A percentile compares a stretch with the other conserved stretches of the same genome.
Conservation (phyloP, 1,284 basidiomycete species). For the Trichosporon coremiiforme region DNA sequence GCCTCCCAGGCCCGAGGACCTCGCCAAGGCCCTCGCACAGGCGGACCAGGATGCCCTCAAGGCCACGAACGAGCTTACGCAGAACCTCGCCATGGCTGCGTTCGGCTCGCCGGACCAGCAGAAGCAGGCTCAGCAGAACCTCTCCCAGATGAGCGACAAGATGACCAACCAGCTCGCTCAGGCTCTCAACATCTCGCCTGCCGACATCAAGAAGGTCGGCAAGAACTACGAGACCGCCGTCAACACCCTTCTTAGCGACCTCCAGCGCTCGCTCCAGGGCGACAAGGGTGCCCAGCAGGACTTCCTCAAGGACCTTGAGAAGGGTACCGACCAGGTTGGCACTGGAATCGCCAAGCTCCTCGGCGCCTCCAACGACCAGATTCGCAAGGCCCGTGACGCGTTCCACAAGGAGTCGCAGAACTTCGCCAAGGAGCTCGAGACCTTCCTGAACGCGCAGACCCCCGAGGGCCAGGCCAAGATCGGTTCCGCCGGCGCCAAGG, state of each 20-base stretch:
- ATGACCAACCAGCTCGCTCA: conserved; percentile 17
- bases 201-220: background rate
- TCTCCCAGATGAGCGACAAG: conserved; percentile 14
- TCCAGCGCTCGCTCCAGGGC: background rate
- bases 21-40: conserved; percentile 9
- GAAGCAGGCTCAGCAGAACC: conserved; percentile 18
- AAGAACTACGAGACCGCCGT: conserved; percentile 12
- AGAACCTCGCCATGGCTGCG: conserved; percentile 12
- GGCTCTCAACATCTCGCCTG: conserved; percentile 12
- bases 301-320: conserved; percentile 9
- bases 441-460: conserved; percentile 12
- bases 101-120: conserved; percentile 10
- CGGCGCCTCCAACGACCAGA: conserved; percentile 13
- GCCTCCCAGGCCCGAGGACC: conserved; percentile 9
- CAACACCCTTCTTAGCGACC: conserved; percentile 8
- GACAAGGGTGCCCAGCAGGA: conserved; percentile 13
- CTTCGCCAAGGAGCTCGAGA: conserved; percentile 10
- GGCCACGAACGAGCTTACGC: background rate
- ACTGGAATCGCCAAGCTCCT: conserved; percentile 11
- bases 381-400: conserved; percentile 11
- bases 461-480: conserved; percentile 10
- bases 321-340: conserved; percentile 17
- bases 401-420: conserved; percentile 14
- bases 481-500: conserved; percentile 12
- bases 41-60: conserved; percentile 15